Base-by-base conservation (phyloP, 2,329 filamentous ascomycete genomes). In the Ophiostoma ips region DNA sequence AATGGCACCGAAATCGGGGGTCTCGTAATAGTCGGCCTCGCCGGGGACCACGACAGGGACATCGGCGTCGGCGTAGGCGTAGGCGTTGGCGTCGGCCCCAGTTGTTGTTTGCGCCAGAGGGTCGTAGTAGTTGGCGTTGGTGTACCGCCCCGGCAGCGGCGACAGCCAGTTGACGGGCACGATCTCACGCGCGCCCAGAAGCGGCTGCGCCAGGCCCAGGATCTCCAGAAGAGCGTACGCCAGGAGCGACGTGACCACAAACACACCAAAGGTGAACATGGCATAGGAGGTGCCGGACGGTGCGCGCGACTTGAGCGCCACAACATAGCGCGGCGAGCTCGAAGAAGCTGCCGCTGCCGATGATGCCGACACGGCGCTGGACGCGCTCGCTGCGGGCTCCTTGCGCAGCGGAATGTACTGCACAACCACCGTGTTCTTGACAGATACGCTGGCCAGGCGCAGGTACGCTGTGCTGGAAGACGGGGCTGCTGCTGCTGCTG, bases 361-460 rank as follows among this genome's bases (percentile, higher is more conserved):
- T 62, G 38, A 63, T 53, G 8, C 64, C 58, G 15, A 55, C n/a
- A n/a, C n/a, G n/a, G n/a, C n/a, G n/a, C n/a, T n/a, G n/a, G n/a
- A n/a, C n/a, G n/a, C n/a, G 34, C 13, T 63, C 55, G 51, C 63
- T 63, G 56, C 46, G 66, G 58, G 51, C 48, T 53, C 33, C 53
- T 67, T 69, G 55, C 67, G 70, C 45, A 95, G 73, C 0, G 86
- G 81, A 55, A 95, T 80, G 36, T 79, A 83, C 64, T 94, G 86
- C 24, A 94, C 81, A 30, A 84, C 79, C 37, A 88, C 78, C 0
- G 81, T 85, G 62, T 88, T 89, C 53, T 80, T 83, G 58, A 94
- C 80, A 46, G 84, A 87, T 37, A 87, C 83, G 44, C 84, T 89
- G 30, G 86, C 88, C 3, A 95, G 76, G 58, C 85, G 86, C 57